Evolutionary conservation across 2,329 filamentous ascomycete genomes (phyloP).

Genomic region (Onygenales sp.): DNA sequence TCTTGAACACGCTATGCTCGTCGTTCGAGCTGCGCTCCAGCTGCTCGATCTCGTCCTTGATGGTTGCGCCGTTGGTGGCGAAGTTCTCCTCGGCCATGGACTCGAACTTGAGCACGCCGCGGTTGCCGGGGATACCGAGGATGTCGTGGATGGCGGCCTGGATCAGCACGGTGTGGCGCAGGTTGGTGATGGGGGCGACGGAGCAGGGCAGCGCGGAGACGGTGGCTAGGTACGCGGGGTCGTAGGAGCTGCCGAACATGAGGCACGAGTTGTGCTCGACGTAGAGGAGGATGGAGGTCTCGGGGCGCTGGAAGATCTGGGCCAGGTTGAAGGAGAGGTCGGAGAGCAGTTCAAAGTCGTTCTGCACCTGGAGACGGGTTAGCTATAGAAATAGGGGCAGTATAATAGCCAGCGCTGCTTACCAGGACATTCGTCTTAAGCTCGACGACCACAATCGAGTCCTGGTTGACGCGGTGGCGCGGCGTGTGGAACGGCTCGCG

Average conservation of each 20-base stretch:
- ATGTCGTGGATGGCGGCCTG: slow-evolving; percentile 65
- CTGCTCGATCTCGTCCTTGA: slow-evolving; percentile 58
- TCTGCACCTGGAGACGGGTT: slow-evolving; percentile 51
- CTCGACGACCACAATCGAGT: slow-evolving; percentile 54
- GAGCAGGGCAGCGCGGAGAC: slow-evolving; percentile 61
- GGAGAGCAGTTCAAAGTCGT: slow-evolving; percentile 65
- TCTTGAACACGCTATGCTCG: slow-evolving; percentile 33
- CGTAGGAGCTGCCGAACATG: slow-evolving; percentile 63
- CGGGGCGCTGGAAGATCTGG: slow-evolving; percentile 63
- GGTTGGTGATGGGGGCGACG: slow-evolving; percentile 66
- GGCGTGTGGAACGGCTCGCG: slow-evolving; percentile 27
- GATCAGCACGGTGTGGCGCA: slow-evolving; percentile 67
- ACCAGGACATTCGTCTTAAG: slow-evolving; percentile 57
- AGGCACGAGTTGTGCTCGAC: slow-evolving; percentile 69
- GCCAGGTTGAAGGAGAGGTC: slow-evolving; percentile 65
- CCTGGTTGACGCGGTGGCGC: slow-evolving; percentile 41
- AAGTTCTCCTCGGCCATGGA: slow-evolving; percentile 61
- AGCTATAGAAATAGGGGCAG: slow-evolving; percentile 11
- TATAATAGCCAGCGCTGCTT: slow-evolving; percentile 3
- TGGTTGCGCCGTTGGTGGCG: slow-evolving; percentile 61
- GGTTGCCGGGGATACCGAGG: slow-evolving; percentile 54
- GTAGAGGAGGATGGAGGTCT: slow-evolving; percentile 64
- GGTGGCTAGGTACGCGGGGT: slow-evolving; percentile 69
- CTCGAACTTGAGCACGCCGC: slow-evolving; percentile 66
- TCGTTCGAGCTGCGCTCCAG: slow-evolving; percentile 36